These are phyloP conservation scores for Monosporascus sp. DNA, from an alignment of 2,329 filamentous ascomycete species.

Conservation along the genomic window DNA sequence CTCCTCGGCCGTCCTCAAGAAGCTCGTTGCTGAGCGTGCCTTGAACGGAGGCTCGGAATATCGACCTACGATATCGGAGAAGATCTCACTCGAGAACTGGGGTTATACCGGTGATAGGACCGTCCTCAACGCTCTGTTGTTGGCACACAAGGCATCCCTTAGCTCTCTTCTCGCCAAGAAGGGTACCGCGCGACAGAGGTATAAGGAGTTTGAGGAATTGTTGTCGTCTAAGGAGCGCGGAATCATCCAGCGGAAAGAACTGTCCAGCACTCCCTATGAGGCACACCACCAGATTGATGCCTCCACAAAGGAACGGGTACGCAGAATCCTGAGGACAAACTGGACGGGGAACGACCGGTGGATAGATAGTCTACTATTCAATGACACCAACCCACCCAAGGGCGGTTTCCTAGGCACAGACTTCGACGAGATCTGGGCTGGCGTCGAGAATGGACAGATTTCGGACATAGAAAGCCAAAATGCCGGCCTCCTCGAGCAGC, in stretches of 20 bases:
- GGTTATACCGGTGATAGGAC: slow-evolving; percentile 50
- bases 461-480: slow-evolving; percentile 48
- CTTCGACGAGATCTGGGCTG: slow-evolving; percentile 67
- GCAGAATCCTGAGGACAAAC: slow-evolving; percentile 60
- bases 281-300: slow-evolving; percentile 26
- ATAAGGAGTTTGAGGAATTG: slow-evolving; percentile 57
- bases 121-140: slow-evolving; percentile 58
- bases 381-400: slow-evolving; percentile 50
- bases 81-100: slow-evolving; percentile 52
- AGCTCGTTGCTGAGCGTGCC: slow-evolving; percentile 44
- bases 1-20: slow-evolving; percentile 76
- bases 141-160: slow-evolving; percentile 69
- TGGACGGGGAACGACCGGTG: slow-evolving; percentile 76
- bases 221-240: slow-evolving; percentile 58
- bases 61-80: slow-evolving; percentile 45
- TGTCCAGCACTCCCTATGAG: slow-evolving; percentile 25
- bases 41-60: slow-evolving; percentile 28
- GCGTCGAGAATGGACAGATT: slow-evolving; percentile 55
- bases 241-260: slow-evolving; percentile 49
- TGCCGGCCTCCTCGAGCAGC: slow-evolving; percentile 58
- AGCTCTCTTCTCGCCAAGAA: slow-evolving; percentile 54
- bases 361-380: slow-evolving; percentile 65
- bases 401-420: slow-evolving; percentile 60
- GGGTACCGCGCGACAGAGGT: slow-evolving; percentile 51
- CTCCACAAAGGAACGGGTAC: slow-evolving; percentile 42